Percentiles rank a stretch among this genome's conserved stretches.
Evolutionary conservation across 257 asterid genomes (phyloP).

Genomic region (Hygrophila difformis): DNA sequence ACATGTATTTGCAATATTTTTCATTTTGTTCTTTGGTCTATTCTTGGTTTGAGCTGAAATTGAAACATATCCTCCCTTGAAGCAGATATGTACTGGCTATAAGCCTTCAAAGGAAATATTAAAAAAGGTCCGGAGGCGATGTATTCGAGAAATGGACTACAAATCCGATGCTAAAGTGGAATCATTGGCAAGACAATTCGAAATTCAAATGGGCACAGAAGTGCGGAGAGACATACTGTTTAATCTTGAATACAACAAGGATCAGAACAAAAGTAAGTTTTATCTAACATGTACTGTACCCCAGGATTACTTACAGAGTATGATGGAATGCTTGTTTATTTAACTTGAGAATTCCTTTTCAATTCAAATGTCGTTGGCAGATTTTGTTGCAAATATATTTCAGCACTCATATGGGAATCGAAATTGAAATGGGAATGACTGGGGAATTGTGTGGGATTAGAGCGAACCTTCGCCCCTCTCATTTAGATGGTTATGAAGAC

Average conservation of each 20-base stretch:
- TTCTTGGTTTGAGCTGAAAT: constrained; percentile 5
- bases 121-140: constrained; percentile 78
- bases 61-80: constrained; percentile 9
- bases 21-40: too few species aligned
- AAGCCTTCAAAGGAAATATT: constrained; percentile 63
- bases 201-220: constrained; percentile 46
- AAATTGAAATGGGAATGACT: too few species aligned
- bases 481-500: too few species aligned
- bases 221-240: constrained; percentile 53
- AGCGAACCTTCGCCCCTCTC: too few species aligned
- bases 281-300: too few species aligned
- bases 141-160: constrained; percentile 68
- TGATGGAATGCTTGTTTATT: too few species aligned
- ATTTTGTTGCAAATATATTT: too few species aligned
- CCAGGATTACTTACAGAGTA: too few species aligned
- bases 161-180: constrained; percentile 45
- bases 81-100: constrained; percentile 55
- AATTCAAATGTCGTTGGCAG: too few species aligned
- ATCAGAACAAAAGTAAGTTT: constrained; percentile 15
- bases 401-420: too few species aligned
- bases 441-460: too few species aligned
- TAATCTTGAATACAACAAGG: constrained; percentile 40
- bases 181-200: constrained; percentile 34
- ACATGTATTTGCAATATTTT: not conserved
- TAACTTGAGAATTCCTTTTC: too few species aligned